These are phyloP conservation scores for Pascua sp. DNA, from an alignment of 1,284 basidiomycete species.

Conservation along the genomic window DNA sequence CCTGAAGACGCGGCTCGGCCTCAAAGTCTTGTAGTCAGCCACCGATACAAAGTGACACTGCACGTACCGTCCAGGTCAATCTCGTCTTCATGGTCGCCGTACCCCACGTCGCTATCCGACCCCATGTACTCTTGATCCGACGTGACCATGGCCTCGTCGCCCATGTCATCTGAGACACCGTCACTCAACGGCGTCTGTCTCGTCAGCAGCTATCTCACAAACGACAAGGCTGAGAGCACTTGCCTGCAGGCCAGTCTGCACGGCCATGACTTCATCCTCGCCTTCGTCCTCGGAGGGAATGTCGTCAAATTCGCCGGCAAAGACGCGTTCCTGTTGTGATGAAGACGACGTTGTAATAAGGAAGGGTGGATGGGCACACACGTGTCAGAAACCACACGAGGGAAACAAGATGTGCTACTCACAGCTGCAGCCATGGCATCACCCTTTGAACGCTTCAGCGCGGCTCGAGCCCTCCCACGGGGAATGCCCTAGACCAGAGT, in stretches of 20 bases:
- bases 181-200: neutral
- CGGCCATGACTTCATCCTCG: slow-evolving; percentile 40
- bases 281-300: slow-evolving; percentile 52
- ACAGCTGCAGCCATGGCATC: slow-evolving; percentile 88
- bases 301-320: slow-evolving; percentile 71
- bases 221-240: too few species aligned
- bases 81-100: slow-evolving; percentile 38
- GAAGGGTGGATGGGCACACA: too few species aligned
- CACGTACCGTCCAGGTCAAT: slow-evolving; percentile 26
- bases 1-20: slow-evolving; percentile 50
- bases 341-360: too few species aligned
- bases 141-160: slow-evolving; percentile 31
- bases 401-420: slow-evolving; percentile 48
- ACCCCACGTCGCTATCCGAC: neutral
- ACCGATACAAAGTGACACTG: slow-evolving; percentile 28
- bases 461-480: slow-evolving; percentile 68
- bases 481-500: slow-evolving; percentile 63
- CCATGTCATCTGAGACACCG: slow-evolving; percentile 25
- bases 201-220: too few species aligned
- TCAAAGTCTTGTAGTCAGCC: slow-evolving; percentile 21
- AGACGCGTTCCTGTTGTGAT: slow-evolving; percentile 37
- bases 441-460: slow-evolving; percentile 64
- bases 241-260: too few species aligned
- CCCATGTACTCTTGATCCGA: slow-evolving; percentile 11
- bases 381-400: neutral